Conservation (phyloP, 2,329 filamentous ascomycete genomes). For the Aspergillus piperis region DNA sequence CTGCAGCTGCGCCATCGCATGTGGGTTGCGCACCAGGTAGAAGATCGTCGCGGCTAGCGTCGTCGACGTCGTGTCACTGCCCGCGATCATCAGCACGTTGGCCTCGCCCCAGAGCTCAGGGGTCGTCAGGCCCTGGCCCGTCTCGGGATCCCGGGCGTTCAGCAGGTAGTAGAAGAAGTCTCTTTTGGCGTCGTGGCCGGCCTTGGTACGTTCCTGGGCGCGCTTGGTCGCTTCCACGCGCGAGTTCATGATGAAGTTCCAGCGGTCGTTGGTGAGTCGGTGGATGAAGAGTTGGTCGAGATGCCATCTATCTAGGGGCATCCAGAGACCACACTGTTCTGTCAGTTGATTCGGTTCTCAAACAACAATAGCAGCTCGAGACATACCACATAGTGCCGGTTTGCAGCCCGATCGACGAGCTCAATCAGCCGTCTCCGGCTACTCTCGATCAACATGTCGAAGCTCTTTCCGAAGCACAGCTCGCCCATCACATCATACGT, state of each 20-base stretch:
- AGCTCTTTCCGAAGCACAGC: conserved; percentile 54
- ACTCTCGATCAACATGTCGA: conserved; percentile 50
- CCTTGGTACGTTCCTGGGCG: conserved; percentile 57
- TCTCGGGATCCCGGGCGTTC: conserved; percentile 70
- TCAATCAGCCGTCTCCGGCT: conserved; percentile 64
- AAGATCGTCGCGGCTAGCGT: conserved; percentile 51
- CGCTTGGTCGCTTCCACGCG: conserved; percentile 67
- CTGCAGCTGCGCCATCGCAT: conserved; percentile 33
- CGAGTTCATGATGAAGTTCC: conserved; percentile 71
- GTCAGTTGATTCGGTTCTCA: not conserved
- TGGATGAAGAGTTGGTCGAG: conserved; percentile 70
- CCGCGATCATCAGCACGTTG: conserved; percentile 70
- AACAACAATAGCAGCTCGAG: not conserved
- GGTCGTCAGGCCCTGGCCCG: conserved; percentile 65
- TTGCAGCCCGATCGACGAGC: conserved; percentile 67
- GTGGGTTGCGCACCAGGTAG: conserved; percentile 41
- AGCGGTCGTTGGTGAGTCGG: conserved; percentile 65
- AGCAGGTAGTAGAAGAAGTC: conserved; percentile 78
- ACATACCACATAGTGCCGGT: conserved; percentile 65
- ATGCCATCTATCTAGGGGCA: conserved; percentile 64
- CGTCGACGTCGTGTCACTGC: conserved; percentile 71
- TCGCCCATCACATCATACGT: conserved; percentile 56
- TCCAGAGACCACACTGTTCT: conserved; percentile 68
- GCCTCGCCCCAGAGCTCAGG: conserved; percentile 71
- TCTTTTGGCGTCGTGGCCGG: conserved; percentile 66